A percentile compares a stretch with the other conserved stretches of the same genome.
Conservation (phyloP, 179 eudicot species). For the Dionaea muscipula region DNA sequence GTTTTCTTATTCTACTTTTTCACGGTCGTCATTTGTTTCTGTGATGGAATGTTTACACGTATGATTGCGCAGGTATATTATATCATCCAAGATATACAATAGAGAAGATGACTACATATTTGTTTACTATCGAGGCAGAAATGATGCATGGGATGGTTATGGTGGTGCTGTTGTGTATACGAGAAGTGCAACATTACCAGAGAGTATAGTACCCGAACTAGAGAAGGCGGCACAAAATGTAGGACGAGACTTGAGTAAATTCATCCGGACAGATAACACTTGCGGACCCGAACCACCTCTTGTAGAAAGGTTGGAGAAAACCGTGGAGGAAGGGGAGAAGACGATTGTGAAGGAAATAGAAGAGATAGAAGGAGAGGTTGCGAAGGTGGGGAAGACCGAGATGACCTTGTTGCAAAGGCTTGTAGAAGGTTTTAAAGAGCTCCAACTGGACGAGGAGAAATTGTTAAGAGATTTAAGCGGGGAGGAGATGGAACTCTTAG, state of each 20-base stretch:
- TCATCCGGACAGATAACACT: slow-evolving; percentile 62
- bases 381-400: slow-evolving; percentile 56
- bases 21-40: no score
- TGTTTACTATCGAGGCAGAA: slow-evolving; percentile 77
- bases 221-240: slow-evolving; percentile 59
- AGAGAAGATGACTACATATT: slow-evolving; percentile 81
- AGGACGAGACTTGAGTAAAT: slow-evolving; percentile 65
- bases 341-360: slow-evolving; percentile 67
- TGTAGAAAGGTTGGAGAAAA: slow-evolving; percentile 45
- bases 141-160: slow-evolving; percentile 99
- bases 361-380: slow-evolving; percentile 64
- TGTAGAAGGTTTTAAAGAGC: slow-evolving; percentile 64
- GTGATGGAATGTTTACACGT: not conserved
- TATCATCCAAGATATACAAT: slow-evolving; percentile 70
- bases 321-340: slow-evolving; percentile 77
- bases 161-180: slow-evolving; percentile 92
- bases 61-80: slow-evolving; percentile 52
- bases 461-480: slow-evolving; percentile 52
- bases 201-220: slow-evolving; percentile 60
- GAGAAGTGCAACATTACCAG: slow-evolving; percentile 66
- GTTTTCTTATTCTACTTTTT: no score
- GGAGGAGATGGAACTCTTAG: slow-evolving; percentile 77
- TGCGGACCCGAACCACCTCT: slow-evolving; percentile 72
- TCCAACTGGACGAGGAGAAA: slow-evolving; percentile 59
- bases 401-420: slow-evolving; percentile 46